These are phyloP conservation scores for Erysimum cheiranthoides DNA, from an alignment of 345 rosid species.

Conservation along the genomic window DNA sequence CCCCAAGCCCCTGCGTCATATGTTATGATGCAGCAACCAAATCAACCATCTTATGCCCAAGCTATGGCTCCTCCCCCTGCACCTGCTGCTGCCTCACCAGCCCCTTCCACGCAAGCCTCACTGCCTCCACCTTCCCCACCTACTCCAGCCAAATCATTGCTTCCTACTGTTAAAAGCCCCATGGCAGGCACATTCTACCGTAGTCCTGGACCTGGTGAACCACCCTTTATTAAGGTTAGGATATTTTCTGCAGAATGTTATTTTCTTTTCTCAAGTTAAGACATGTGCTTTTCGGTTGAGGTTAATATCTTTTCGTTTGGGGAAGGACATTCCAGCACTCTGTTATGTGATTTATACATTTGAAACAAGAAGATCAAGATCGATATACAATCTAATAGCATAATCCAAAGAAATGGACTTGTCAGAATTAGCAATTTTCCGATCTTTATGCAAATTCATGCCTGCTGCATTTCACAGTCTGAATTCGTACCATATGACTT, in stretches of 20 bases:
- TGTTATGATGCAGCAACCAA: slow-evolving; percentile 63
- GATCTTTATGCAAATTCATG: background rate
- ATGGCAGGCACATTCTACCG: slow-evolving; percentile 95
- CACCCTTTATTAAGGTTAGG: slow-evolving; percentile 78
- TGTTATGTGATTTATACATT: background rate
- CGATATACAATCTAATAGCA: background rate
- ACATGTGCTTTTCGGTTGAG: background rate
- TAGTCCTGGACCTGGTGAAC: slow-evolving; percentile 79
- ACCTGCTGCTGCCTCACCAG: slow-evolving; percentile 51
- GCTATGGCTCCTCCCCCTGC: slow-evolving; percentile 52
- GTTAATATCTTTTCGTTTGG: background rate
- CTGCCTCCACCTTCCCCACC: slow-evolving; percentile 55
- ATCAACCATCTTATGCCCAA: slow-evolving; percentile 48
- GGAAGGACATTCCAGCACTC: background rate
- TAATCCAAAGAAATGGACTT: too few relatives aligned
- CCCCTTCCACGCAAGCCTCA: slow-evolving; percentile 53
- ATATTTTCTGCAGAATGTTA: background rate
- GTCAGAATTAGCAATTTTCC: background rate
- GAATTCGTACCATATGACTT: background rate
- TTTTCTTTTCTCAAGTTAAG: background rate
- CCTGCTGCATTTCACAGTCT: slow-evolving; percentile 15
- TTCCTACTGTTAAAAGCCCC: slow-evolving; percentile 79
- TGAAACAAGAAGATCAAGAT: background rate
- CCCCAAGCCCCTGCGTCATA: slow-evolving; percentile 57
- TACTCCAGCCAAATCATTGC: slow-evolving; percentile 60